Percentiles rank a stretch among this genome's conserved stretches.
These are phyloP conservation scores for Aspergillus fumigatiaffinis DNA, from an alignment of 2,329 filamentous ascomycete species.

Conservation along the genomic window DNA sequence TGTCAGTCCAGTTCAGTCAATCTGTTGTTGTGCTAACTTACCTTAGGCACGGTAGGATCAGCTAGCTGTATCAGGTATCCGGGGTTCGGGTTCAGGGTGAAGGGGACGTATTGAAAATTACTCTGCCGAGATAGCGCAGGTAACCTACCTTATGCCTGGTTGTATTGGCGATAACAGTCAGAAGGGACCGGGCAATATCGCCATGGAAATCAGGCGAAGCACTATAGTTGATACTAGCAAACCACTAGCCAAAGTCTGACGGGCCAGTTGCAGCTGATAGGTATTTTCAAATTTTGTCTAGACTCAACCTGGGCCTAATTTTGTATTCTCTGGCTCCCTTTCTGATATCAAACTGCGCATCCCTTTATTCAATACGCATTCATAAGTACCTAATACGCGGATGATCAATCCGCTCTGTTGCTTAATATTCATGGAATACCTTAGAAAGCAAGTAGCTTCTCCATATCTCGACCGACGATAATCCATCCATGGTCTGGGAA, in stretches of 20 bases:
- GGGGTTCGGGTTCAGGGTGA: neutral
- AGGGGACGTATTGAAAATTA: neutral
- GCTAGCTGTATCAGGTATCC: neutral
- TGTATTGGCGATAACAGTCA: too few relatives aligned
- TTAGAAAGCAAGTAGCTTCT: neutral
- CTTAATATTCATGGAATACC: neutral
- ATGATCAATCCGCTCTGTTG: neutral
- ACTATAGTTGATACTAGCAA: conserved; percentile 5
- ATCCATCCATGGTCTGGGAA: neutral
- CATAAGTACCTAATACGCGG: neutral
- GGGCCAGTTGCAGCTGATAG: neutral
- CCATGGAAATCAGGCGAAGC: neutral
- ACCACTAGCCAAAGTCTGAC: conserved; percentile 7
- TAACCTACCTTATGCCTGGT: too few relatives aligned
- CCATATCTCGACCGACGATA: neutral
- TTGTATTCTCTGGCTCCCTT: neutral
- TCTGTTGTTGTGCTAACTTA: neutral
- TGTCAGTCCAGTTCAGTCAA: neutral
- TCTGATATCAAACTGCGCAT: neutral
- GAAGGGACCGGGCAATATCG: neutral
- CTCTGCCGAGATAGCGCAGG: neutral
- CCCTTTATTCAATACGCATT: neutral
- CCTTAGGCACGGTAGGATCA: neutral
- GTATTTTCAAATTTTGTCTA: conserved; percentile 3
- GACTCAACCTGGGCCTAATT: neutral